A percentile compares a stretch with the other conserved stretches of the same genome.
Evolutionary conservation across 257 asterid genomes (phyloP).

Genomic region (Rehmannia glutinosa): DNA sequence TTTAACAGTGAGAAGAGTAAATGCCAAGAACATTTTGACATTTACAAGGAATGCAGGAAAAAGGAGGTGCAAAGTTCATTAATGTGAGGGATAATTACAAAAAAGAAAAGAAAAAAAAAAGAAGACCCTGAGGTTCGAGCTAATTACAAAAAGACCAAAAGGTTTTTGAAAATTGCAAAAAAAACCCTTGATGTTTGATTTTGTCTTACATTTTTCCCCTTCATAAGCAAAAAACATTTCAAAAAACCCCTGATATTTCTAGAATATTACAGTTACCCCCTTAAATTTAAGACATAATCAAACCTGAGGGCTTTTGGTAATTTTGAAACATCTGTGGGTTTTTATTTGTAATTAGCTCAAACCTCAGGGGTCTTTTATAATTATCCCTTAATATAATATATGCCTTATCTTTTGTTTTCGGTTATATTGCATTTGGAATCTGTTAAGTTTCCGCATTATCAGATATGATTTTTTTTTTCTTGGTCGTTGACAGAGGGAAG

Average conservation of each 20-base stretch:
- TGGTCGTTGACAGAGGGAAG: conserved; percentile 80
- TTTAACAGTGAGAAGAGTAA: conserved; percentile 67
- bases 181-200: no score
- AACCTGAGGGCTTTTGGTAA: no score
- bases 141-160: neutral
- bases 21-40: conserved; percentile 88
- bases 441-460: neutral
- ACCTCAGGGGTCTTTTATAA: no score
- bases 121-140: neutral
- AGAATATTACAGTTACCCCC: neutral
- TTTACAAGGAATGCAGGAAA: conserved; percentile 93
- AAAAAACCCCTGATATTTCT: no score
- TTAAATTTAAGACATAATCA: neutral
- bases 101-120: no score
- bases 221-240: no score
- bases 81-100: neutral
- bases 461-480: neutral
- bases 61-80: conserved; percentile 57
- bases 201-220: no score
- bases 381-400: neutral
- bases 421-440: neutral
- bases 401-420: no score
- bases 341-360: neutral
- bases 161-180: no score
- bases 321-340: neutral